Base-by-base conservation (phyloP, 768 basidiomycete genomes). In the Amanita rimosa region DNA sequence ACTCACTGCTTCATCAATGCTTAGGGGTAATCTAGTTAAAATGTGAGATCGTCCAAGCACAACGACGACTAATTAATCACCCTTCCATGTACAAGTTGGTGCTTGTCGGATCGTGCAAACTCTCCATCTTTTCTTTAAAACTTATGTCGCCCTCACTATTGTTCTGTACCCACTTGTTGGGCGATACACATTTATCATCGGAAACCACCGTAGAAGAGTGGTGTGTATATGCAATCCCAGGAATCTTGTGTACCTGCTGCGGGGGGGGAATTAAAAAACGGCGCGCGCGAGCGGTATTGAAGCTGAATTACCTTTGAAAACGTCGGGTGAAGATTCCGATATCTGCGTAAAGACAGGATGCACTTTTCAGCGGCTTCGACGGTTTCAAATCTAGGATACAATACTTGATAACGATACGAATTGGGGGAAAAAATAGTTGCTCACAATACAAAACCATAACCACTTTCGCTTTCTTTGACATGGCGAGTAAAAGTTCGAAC, bases 21-120 rank as follows among this genome's bases (percentile, higher is more conserved):
- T 79, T 53, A 87, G 55, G 1, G 85, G 85, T 34, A 88, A 69
- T n/a, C 79, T 79, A 42, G 52, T 22, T 13, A 38, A 46, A 21
- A 49, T 37, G 33, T 6, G 41, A 58, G 37, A 16, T 10, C 26
- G 8, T 31, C 19, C 44, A 14, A 11, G 36, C 35, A 6, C 36
- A 41, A 26, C 16, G 17, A 8, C 26, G 10, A 21, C 33, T 29
- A 26, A 51, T 41, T 3, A 55, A 70, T 48, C 49, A 78, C 69
- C 85, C 85, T 63, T 90, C 86, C 61, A 90, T 79, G 62, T 90
- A 90, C 52, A 90, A 62, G 61, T 89, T 88, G 14, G 85, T 87
- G 46, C 84, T 86, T 13, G 58, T 59, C 43, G 66, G 65, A 58
- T 89, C 85, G 51, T 74, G 72, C 46, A 87, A 64, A 50, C 74